Base-by-base conservation (phyloP, 2,329 filamentous ascomycete genomes). In the Helotiales sp. region DNA sequence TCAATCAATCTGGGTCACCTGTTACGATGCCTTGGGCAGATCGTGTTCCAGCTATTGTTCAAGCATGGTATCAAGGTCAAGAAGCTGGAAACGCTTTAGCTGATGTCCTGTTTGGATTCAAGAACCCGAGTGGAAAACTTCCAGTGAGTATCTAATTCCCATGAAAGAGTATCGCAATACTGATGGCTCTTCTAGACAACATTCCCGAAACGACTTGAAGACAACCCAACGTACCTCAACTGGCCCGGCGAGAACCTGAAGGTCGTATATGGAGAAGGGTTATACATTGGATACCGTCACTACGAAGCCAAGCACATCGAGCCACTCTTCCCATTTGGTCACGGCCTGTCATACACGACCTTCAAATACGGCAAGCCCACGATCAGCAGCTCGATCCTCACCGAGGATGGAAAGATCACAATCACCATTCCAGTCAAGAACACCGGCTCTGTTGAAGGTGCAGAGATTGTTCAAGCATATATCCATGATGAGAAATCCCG, bases 231-330 rank as follows among this genome's bases (percentile, higher is more conserved):
- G 0, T 89, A 83, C 73, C 81, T 87, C 71, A 90, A 88, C 71
- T 91, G 87, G 83, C 86, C 86, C 0, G 86, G 86, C 51, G 87
- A 90, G 73, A 87, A 89, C 69, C 73, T 82, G 48, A 80, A 84
- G 63, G 85, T 88, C 0, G 71, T 87, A 1, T 91, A 91, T 68
- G 87, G 86, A 52, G 89, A 92, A 71, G 88, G 86, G 13, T 73
- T 91, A 12, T 89, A 85, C 72, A 82, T 91, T 54, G 89, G 89
- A 2, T 91, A 92, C 73, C 76, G 84, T 17, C 86, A 89, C 72
- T 91, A 89, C 71, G 88, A 92, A 66, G 81, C 81, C 19, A 74
- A 78, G 12, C 76, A 77, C 25, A 79, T 86, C 50, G 73, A 78
- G 5, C 85, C 86, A 0, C 77, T 88, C 0, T 91, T 90, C 73